These are phyloP conservation scores for Colletotrichum abscissum DNA, from an alignment of 2,329 filamentous ascomycete genomes.

Conservation along the genomic window DNA sequence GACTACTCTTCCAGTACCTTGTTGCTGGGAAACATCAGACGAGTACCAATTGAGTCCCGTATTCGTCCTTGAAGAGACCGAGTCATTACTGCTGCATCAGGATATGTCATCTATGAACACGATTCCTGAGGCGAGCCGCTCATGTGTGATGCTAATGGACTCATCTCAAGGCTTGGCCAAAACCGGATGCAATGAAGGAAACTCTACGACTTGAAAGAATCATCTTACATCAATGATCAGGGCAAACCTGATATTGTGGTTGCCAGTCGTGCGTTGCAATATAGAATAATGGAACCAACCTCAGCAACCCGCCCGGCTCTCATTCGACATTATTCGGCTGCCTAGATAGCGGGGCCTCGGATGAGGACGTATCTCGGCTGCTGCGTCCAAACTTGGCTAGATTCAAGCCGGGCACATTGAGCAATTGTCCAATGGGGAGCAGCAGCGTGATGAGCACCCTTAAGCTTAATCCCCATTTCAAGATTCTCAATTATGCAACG, in stretches of 20 bases:
- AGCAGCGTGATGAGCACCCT: background rate
- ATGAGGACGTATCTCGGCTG: background rate
- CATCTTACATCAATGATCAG: background rate
- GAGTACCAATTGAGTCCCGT: background rate
- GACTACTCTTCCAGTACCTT: background rate
- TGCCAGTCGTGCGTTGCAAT: background rate
- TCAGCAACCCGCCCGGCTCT: background rate
- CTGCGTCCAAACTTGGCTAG: background rate
- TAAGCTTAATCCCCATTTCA: constrained; percentile 13
- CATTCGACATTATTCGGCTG: constrained; percentile 22
- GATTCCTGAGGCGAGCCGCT: background rate
- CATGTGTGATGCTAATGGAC: background rate
- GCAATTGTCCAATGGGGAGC: constrained; percentile 6
- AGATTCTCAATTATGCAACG: background rate
- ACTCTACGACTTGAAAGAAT: too few relatives aligned
- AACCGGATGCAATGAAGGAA: background rate
- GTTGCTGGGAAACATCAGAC: background rate
- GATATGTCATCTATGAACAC: background rate
- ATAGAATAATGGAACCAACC: background rate
- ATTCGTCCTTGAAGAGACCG: background rate
- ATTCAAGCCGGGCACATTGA: background rate
- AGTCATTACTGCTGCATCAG: background rate
- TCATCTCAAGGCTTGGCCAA: background rate
- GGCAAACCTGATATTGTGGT: background rate
- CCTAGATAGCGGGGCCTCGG: constrained; percentile 9